Conservation (phyloP, 106 monocot genomes). For the Allium cepa region DNA sequence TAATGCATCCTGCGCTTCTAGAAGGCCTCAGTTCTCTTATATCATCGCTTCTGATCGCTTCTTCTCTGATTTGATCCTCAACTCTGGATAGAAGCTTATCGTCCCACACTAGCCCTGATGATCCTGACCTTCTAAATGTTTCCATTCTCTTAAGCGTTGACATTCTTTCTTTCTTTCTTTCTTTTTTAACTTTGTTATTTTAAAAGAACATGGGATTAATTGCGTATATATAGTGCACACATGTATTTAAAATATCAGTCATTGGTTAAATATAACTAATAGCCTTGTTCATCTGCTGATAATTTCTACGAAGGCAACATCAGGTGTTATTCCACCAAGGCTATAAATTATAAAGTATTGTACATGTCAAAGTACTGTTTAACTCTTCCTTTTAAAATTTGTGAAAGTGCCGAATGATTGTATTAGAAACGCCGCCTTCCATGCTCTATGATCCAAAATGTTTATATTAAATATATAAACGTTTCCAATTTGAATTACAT, state of each 20-base stretch:
- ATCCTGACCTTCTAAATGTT: slow-evolving; percentile 3
- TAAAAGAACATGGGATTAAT: not conserved
- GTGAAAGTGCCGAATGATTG: no score
- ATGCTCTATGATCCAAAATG: no score
- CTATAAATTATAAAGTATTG: no score
- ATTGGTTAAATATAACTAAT: not conserved
- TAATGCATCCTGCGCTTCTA: not conserved
- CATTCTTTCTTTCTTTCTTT: not conserved
- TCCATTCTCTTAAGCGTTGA: not conserved
- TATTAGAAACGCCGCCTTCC: no score
- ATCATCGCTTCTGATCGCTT: not conserved
- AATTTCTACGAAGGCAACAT: not conserved
- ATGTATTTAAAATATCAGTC: not conserved
- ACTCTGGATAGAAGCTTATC: not conserved
- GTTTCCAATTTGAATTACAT: no score
- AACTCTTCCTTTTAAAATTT: no score
- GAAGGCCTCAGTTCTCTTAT: slow-evolving; percentile 2
- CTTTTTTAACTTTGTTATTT: not conserved
- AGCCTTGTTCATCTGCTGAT: not conserved
- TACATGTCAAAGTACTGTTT: no score
- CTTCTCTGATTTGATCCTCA: not conserved
- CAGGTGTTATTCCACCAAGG: not conserved
- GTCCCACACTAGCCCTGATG: slow-evolving; percentile 9
- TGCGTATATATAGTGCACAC: not conserved
- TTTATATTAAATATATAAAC: no score